These are phyloP conservation scores for Phytomonas francai DNA, from an alignment of 208 protist genomes.

Conservation along the genomic window DNA sequence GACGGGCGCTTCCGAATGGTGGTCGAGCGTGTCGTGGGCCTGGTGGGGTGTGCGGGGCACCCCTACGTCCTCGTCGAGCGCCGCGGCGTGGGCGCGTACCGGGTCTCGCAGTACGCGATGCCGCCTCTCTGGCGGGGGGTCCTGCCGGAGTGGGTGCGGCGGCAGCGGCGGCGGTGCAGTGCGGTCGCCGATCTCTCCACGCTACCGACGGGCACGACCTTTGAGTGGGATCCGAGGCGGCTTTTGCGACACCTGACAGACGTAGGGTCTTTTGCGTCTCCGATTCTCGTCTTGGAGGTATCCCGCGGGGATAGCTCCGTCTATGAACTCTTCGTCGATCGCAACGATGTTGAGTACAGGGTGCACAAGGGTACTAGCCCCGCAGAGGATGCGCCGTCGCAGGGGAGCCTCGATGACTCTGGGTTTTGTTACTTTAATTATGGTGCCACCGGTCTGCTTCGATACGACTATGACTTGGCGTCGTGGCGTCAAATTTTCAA, in stretches of 20 bases:
- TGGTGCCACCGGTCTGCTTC: conserved; percentile 32
- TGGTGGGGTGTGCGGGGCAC: conserved; percentile 24
- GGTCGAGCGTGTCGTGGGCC: conserved; percentile 16
- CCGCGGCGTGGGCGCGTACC: conserved; percentile 15
- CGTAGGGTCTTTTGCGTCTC: not conserved
- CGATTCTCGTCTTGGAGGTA: conserved; percentile 17
- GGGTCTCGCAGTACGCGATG: conserved; percentile 27
- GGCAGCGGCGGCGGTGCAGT: not conserved
- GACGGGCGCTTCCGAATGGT: conserved; percentile 12
- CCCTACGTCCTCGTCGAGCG: conserved; percentile 37
- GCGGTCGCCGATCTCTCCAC: conserved; percentile 14
- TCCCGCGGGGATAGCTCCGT: not conserved
- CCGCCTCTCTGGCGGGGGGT: not conserved
- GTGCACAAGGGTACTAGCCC: not conserved
- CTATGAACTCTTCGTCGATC: not conserved
- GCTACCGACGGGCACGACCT: conserved; percentile 7
- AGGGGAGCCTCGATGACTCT: not conserved
- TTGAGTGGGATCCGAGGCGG: conserved; percentile 17
- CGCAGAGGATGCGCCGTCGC: not conserved
- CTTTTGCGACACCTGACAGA: not conserved
- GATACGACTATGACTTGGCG: conserved; percentile 57
- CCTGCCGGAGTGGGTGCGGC: conserved; percentile 4
- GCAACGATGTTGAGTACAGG: not conserved
- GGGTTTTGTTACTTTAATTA: conserved; percentile 47
- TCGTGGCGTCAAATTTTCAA: conserved; percentile 61